Conservation (phyloP, 75 land plant species). For the Isoetes taiwanensis region DNA sequence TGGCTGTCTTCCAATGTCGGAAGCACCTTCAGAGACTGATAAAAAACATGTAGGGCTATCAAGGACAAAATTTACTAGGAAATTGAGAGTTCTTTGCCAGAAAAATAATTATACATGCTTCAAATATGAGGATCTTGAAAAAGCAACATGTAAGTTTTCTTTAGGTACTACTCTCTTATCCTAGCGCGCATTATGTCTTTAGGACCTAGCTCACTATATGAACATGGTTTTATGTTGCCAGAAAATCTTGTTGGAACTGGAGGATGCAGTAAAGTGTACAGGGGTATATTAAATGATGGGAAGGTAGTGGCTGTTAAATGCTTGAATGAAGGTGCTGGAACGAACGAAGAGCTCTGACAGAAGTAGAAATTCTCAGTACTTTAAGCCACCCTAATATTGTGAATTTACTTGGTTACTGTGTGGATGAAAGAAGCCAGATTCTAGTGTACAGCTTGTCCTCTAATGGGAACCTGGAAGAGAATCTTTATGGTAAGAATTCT, state of each 20-base stretch:
- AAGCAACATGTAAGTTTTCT: too few species aligned
- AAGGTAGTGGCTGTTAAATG: conserved; percentile 66
- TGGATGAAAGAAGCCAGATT: conserved; percentile 33
- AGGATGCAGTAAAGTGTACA: conserved; percentile 76
- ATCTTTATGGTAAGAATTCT: conserved; percentile 83
- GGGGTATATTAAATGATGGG: conserved; percentile 54
- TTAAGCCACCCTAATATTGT: conserved; percentile 56
- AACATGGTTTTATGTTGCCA: too few species aligned
- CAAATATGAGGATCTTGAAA: too few species aligned
- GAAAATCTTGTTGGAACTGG: conserved; percentile 82
- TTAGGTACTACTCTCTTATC: too few species aligned
- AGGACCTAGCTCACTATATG: too few species aligned
- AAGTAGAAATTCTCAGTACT: conserved; percentile 61
- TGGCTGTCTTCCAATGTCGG: too few species aligned
- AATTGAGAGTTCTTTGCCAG: too few species aligned
- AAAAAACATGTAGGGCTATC: too few species aligned
- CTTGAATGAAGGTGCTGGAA: conserved; percentile 43
- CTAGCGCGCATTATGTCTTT: too few species aligned
- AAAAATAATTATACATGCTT: too few species aligned
- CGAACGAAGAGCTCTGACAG: conserved; percentile 47
- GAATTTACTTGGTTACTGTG: conserved; percentile 64
- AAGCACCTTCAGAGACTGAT: too few species aligned
- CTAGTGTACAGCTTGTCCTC: conserved; percentile 73
- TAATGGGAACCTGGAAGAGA: conserved; percentile 82
- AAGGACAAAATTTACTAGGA: too few species aligned